These are phyloP conservation scores for Pyronema domesticum DNA, from an alignment of 495 filamentous ascomycete species.

Conservation along the genomic window DNA sequence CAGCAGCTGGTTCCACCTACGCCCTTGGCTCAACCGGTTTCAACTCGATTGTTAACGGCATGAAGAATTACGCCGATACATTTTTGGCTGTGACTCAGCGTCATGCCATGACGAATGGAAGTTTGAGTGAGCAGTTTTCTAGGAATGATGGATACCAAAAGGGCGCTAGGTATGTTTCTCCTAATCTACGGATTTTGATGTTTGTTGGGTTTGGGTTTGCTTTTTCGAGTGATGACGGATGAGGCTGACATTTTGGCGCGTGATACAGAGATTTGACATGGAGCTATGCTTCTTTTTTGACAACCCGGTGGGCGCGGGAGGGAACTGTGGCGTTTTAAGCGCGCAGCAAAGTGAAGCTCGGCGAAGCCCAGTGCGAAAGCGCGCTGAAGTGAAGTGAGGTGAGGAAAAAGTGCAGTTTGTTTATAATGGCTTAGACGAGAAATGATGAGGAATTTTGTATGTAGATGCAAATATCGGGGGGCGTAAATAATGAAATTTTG, in stretches of 20 bases:
- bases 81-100: slow-evolving; percentile 35
- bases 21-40: slow-evolving; percentile 30
- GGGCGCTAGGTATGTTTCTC: slow-evolving; percentile 8
- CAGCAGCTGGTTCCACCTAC: slow-evolving; percentile 31
- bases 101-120: slow-evolving; percentile 36
- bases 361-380: too few relatives aligned
- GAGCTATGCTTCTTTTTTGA: slow-evolving; percentile 21
- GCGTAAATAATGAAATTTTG: too few relatives aligned
- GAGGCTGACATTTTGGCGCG: background rate
- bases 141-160: slow-evolving; percentile 21
- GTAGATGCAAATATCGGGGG: too few relatives aligned
- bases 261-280: slow-evolving; percentile 11
- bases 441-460: too few relatives aligned
- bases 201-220: too few relatives aligned
- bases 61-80: slow-evolving; percentile 42
- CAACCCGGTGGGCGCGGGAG: slow-evolving; percentile 9
- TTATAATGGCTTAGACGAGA: too few relatives aligned
- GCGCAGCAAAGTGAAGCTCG: background rate
- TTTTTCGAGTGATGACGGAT: background rate
- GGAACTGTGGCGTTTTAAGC: slow-evolving; percentile 12
- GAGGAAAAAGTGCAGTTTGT: too few relatives aligned
- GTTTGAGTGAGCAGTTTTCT: slow-evolving; percentile 41
- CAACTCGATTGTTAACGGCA: slow-evolving; percentile 31
- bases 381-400: too few relatives aligned
- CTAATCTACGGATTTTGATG: background rate